Conservation (phyloP, 179 eudicot genomes). For the Beta corolliflora region DNA sequence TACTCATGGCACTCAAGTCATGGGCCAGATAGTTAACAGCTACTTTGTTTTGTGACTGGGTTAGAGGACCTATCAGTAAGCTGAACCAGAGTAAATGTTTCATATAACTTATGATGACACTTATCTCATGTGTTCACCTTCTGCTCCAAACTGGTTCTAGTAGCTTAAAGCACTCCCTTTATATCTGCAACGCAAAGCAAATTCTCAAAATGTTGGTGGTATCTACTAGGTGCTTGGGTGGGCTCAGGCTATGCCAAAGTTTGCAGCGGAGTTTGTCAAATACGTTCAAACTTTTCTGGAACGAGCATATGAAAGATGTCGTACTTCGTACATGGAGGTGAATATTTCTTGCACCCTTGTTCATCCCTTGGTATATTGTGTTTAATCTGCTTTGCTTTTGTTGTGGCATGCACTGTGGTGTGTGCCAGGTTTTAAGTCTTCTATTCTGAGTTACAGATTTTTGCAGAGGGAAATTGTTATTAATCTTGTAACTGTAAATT, state of each 20-base stretch:
- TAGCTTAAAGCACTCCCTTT: background rate
- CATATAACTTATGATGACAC: background rate
- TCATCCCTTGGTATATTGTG: background rate
- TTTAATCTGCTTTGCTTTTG: background rate
- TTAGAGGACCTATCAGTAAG: background rate
- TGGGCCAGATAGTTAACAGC: background rate
- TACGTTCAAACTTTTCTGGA: conserved; percentile 95
- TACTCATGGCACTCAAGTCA: too few species aligned
- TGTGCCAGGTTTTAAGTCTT: background rate
- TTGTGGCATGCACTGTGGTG: background rate
- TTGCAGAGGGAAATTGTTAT: background rate
- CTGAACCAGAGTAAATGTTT: background rate
- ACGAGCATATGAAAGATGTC: conserved; percentile 98
- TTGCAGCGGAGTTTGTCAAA: conserved; percentile 37
- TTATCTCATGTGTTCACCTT: background rate
- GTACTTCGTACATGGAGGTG: conserved; percentile 98
- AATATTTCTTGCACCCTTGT: conserved; percentile 23
- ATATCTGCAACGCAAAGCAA: background rate
- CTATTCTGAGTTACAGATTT: background rate
- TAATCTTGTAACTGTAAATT: background rate
- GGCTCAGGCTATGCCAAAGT: too few species aligned
- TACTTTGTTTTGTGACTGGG: background rate
- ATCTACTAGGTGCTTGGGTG: conserved; percentile 67
- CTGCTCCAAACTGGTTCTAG: conserved; percentile 12
- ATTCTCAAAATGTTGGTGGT: conserved; percentile 3